These are phyloP conservation scores for Hermanozyma aechmeae DNA, from an alignment of 805 yeast species.

Conservation along the genomic window DNA sequence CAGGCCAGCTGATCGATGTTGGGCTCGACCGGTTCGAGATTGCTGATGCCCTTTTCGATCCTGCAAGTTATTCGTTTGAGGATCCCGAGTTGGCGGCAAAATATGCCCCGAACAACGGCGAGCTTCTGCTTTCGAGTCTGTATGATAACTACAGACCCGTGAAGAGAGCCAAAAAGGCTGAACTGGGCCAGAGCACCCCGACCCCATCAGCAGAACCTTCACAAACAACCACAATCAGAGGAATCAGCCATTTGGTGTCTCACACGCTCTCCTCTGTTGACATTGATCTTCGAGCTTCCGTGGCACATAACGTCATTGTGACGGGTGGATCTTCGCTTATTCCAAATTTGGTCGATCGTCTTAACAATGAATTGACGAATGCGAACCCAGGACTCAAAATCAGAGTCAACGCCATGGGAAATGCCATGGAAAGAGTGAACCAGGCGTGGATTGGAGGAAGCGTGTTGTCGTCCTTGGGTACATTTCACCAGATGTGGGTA, in stretches of 20 bases:
- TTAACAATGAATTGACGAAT: constrained; percentile 59
- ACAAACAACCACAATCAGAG: constrained; percentile 23
- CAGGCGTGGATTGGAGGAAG: constrained; percentile 92
- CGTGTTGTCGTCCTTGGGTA: constrained; percentile 78
- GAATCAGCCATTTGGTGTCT: constrained; percentile 52
- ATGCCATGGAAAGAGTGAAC: constrained; percentile 63
- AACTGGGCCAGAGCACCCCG: constrained; percentile 23
- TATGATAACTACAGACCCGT: constrained; percentile 64
- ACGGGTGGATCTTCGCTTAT: constrained; percentile 78
- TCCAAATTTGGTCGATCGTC: constrained; percentile 73
- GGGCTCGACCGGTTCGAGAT: constrained; percentile 51
- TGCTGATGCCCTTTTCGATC: constrained; percentile 69
- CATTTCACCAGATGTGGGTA: constrained; percentile 94
- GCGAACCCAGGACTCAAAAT: constrained; percentile 80
- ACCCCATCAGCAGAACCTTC: constrained; percentile 9
- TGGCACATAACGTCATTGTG: constrained; percentile 81
- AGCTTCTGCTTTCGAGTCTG: constrained; percentile 34
- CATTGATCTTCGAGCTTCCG: constrained; percentile 73
- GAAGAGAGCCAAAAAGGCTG: constrained; percentile 45
- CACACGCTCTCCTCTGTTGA: constrained; percentile 54
- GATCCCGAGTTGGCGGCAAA: constrained; percentile 12
- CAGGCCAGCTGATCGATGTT: constrained; percentile 59
- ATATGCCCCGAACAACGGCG: constrained; percentile 43
- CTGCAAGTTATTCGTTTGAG: constrained; percentile 34
- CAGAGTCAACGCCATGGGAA: constrained; percentile 75